Conservation (phyloP, 1,139 yeast species). For the Saccharomycopsis crataegensis region DNA sequence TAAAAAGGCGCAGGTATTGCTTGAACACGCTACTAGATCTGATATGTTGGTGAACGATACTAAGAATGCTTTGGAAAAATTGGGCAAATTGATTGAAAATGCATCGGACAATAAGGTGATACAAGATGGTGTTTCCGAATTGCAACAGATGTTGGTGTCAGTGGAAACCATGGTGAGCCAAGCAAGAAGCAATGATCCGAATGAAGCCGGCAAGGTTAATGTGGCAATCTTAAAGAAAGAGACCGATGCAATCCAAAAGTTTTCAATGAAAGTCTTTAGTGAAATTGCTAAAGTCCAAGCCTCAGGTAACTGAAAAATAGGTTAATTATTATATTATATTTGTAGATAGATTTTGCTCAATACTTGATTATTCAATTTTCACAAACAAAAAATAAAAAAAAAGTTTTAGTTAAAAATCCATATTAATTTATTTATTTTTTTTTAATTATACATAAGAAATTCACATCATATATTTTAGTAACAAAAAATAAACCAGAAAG, state of each 20-base stretch:
- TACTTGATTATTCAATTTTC: too few species aligned
- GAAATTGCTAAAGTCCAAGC: conserved; percentile 43
- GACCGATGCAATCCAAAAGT: conserved; percentile 44
- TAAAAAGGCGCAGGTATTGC: conserved; percentile 22
- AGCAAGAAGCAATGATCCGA: conserved; percentile 6
- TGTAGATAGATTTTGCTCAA: too few species aligned
- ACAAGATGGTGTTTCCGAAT: not conserved
- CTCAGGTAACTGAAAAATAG: not conserved
- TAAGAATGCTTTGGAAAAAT: conserved; percentile 36
- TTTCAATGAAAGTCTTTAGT: conserved; percentile 44
- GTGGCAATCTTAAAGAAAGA: conserved; percentile 30
- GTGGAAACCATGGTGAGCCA: not conserved
- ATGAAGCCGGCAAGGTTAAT: not conserved
- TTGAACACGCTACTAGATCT: conserved; percentile 43
- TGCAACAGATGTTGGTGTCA: not conserved
- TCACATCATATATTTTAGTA: conserved; percentile 22
- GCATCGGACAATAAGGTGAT: not conserved
- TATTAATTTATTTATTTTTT: conserved; percentile 20
- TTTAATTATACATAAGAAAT: conserved; percentile 21
- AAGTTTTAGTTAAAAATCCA: not conserved
- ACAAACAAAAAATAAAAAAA: too few species aligned
- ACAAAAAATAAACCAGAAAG: conserved; percentile 13
- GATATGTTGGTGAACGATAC: conserved; percentile 43
- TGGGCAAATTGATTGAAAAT: conserved; percentile 25
- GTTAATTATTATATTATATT: not conserved